These are phyloP conservation scores for Trichophaea hybrida DNA, from an alignment of 2,329 filamentous ascomycete species.

Conservation along the genomic window DNA sequence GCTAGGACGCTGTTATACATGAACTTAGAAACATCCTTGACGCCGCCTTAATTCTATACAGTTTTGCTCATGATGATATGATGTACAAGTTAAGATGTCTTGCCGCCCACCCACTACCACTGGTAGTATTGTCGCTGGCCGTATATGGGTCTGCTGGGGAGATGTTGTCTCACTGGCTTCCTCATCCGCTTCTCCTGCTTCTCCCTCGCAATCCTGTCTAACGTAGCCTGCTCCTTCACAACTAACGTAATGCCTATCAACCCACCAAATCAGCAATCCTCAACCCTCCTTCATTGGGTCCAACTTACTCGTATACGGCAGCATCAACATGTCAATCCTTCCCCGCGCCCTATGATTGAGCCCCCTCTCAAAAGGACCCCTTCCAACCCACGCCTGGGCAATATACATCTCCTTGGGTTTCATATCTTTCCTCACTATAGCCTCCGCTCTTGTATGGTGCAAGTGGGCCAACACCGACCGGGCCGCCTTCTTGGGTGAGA, in stretches of 20 bases:
- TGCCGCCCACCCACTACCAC: slow-evolving; percentile 46
- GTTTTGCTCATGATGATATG: not conserved
- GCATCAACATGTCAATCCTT: slow-evolving; percentile 49
- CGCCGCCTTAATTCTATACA: not conserved
- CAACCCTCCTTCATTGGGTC: not conserved
- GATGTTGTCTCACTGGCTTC: slow-evolving; percentile 68
- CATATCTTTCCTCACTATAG: slow-evolving; percentile 72
- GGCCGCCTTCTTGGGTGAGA: slow-evolving; percentile 85
- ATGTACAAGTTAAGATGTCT: not conserved
- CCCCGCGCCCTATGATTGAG: slow-evolving; percentile 65
- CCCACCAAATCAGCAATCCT: slow-evolving; percentile 11
- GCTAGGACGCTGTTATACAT: too few relatives aligned
- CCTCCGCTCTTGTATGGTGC: slow-evolving; percentile 65
- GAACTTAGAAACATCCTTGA: too few relatives aligned
- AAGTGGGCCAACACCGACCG: slow-evolving; percentile 65
- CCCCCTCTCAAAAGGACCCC: slow-evolving; percentile 47
- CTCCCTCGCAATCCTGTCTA: slow-evolving; percentile 67
- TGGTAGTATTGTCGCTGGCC: slow-evolving; percentile 80
- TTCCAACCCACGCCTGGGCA: slow-evolving; percentile 82
- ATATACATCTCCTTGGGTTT: slow-evolving; percentile 79
- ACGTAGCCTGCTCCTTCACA: slow-evolving; percentile 85
- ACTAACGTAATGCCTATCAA: slow-evolving; percentile 57
- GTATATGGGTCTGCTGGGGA: slow-evolving; percentile 73
- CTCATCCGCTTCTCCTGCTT: slow-evolving; percentile 59
- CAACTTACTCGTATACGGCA: slow-evolving; percentile 59